These are phyloP conservation scores for Atkinsonella texensis DNA, from an alignment of 2,329 filamentous ascomycete genomes.

Conservation along the genomic window DNA sequence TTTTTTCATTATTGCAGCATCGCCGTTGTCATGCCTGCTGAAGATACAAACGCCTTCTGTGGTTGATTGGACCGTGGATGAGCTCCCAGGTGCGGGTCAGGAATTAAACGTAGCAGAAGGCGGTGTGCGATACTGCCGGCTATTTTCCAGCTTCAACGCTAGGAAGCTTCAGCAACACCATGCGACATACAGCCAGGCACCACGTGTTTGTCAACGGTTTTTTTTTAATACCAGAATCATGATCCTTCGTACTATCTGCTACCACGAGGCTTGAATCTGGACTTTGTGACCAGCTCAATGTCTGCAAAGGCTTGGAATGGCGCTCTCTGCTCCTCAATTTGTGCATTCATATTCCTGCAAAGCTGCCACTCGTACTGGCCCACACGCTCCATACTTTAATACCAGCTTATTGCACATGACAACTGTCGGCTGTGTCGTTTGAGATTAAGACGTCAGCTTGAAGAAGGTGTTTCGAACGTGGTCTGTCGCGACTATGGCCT, in stretches of 20 bases:
- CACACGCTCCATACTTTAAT: background rate
- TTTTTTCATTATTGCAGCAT: conserved; percentile 20
- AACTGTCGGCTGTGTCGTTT: background rate
- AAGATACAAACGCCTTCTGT: conserved; percentile 7
- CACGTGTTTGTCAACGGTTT: background rate
- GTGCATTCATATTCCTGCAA: background rate
- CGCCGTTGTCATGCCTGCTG: conserved; percentile 15
- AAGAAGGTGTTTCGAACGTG: background rate
- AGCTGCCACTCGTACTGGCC: background rate
- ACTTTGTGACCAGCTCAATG: background rate
- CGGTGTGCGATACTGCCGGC: conserved; percentile 25
- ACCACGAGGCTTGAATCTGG: no score
- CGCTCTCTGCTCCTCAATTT: background rate
- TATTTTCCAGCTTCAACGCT: conserved; percentile 7
- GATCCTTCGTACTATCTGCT: no score
- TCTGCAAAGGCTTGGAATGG: background rate
- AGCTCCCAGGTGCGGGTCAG: conserved; percentile 14
- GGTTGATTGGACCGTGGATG: conserved; percentile 8
- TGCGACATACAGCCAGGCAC: background rate
- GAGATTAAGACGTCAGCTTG: background rate
- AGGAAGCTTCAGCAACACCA: conserved; percentile 1
- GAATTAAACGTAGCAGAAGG: conserved; percentile 16
- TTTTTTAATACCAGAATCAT: background rate
- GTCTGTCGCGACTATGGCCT: conserved; percentile 16
- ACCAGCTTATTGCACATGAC: background rate